Percentiles rank a stretch among this genome's conserved stretches.
Conservation (phyloP, 768 basidiomycete species). For the Paxillus involutus region DNA sequence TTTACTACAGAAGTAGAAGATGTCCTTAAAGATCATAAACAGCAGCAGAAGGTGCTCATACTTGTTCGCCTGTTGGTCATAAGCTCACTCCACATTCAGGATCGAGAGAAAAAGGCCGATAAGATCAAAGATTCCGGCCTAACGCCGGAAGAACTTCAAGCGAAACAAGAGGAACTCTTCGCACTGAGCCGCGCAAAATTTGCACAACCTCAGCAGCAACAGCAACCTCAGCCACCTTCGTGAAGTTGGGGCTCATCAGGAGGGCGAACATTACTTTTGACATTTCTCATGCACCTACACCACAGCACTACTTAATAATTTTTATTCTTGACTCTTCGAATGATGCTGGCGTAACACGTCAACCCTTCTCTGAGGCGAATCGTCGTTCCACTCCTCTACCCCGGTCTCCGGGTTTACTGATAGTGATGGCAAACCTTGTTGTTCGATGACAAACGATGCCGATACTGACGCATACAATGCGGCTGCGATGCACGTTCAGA, state of each 20-base stretch:
- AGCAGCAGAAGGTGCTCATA: slow-evolving; percentile 79
- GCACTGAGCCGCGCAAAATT: slow-evolving; percentile 87
- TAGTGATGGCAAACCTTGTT: slow-evolving; percentile 68
- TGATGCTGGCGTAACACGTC: slow-evolving; percentile 47
- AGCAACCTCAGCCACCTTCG: slow-evolving; percentile 31
- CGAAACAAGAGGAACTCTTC: slow-evolving; percentile 88
- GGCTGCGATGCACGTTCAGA: slow-evolving; percentile 43
- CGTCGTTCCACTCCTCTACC: slow-evolving; percentile 67
- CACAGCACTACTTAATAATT: slow-evolving; percentile 31
- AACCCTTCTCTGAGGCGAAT: slow-evolving; percentile 58
- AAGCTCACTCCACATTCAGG: slow-evolving; percentile 41
- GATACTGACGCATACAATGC: slow-evolving; percentile 75
- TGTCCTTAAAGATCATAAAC: slow-evolving; percentile 94
- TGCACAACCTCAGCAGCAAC: slow-evolving; percentile 60
- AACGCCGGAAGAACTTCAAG: slow-evolving; percentile 86
- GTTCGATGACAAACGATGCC: slow-evolving; percentile 82
- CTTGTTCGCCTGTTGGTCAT: not conserved
- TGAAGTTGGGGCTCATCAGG: not conserved
- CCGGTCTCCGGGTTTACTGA: slow-evolving; percentile 26
- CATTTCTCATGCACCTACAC: slow-evolving; percentile 11
- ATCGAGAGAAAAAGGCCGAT: slow-evolving; percentile 89
- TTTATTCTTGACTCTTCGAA: slow-evolving; percentile 31
- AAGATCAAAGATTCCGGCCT: slow-evolving; percentile 87
- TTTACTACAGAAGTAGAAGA: slow-evolving; percentile 90
- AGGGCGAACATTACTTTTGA: slow-evolving; percentile 4